These are phyloP conservation scores for Rutidosis leptorrhynchoides DNA, from an alignment of 129 eudicot species.

Conservation along the genomic window DNA sequence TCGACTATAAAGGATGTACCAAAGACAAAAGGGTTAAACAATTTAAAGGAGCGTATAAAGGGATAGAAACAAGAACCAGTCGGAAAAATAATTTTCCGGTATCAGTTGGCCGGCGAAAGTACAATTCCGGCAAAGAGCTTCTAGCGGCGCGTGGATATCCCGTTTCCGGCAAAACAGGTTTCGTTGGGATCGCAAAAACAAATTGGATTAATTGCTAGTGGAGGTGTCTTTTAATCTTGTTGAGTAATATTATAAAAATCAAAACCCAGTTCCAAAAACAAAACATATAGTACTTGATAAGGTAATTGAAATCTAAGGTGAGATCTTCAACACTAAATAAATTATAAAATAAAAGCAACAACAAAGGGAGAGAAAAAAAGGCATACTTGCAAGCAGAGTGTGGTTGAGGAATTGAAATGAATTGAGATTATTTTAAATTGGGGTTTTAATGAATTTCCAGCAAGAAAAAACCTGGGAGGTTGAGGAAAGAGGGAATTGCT, in stretches of 20 bases:
- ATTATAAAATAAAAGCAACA: not conserved
- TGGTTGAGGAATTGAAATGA: not conserved
- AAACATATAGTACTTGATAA: constrained; percentile 5
- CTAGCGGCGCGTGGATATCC: too few relatives aligned
- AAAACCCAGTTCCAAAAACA: constrained; percentile 16
- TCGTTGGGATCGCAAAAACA: too few relatives aligned
- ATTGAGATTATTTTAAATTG: not conserved
- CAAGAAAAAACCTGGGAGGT: not conserved
- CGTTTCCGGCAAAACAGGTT: too few relatives aligned
- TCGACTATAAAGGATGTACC: too few relatives aligned
- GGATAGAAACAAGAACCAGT: too few relatives aligned
- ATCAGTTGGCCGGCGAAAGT: too few relatives aligned
- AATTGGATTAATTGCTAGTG: too few relatives aligned
- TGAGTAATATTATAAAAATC: not conserved
- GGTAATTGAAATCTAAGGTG: not conserved
- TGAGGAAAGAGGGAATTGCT: not conserved
- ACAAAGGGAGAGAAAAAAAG: not conserved
- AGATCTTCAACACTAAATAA: constrained; percentile 10
- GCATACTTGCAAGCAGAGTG: not conserved
- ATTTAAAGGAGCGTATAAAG: too few relatives aligned
- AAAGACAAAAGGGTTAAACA: too few relatives aligned
- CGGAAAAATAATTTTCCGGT: too few relatives aligned
- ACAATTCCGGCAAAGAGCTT: too few relatives aligned
- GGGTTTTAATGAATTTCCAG: not conserved
- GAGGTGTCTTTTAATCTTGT: too few relatives aligned